Conservation (phyloP, 2,329 filamentous ascomycete genomes). For the Sordariomycetes sp. region DNA sequence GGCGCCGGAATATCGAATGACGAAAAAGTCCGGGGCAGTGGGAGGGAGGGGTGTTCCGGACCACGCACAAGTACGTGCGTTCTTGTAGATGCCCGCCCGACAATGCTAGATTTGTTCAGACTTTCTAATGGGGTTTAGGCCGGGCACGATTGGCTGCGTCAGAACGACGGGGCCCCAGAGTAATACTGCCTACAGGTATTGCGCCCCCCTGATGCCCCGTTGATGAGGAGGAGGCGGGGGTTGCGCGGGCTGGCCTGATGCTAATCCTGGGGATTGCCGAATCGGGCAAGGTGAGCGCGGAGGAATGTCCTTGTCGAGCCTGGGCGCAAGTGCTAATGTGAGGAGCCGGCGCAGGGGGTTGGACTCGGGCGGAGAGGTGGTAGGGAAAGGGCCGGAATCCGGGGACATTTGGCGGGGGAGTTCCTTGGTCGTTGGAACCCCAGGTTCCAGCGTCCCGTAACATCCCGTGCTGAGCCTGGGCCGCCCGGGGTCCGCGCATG, state of each 20-base stretch:
- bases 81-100: too few species aligned
- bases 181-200: too few species aligned
- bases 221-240: background rate
- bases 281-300: background rate
- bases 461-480: background rate
- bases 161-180: background rate
- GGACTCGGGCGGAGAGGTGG: background rate
- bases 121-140: background rate
- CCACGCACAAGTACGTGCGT: too few species aligned
- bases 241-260: background rate
- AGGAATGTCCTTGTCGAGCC: background rate
- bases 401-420: background rate
- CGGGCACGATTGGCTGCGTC: background rate
- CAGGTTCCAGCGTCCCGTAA: background rate
- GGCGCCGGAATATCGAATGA: background rate
- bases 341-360: too few species aligned
- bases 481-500: background rate
- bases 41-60: too few species aligned
- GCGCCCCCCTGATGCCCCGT: background rate
- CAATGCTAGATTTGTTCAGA: background rate
- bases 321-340: background rate
- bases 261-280: background rate
- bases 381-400: background rate
- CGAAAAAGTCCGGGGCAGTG: background rate
- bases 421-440: background rate